Evolutionary conservation across 306 rosid species (phyloP), one percentile per base, ranked within the genome.

Genomic region (Cicer cuneatum): DNA sequence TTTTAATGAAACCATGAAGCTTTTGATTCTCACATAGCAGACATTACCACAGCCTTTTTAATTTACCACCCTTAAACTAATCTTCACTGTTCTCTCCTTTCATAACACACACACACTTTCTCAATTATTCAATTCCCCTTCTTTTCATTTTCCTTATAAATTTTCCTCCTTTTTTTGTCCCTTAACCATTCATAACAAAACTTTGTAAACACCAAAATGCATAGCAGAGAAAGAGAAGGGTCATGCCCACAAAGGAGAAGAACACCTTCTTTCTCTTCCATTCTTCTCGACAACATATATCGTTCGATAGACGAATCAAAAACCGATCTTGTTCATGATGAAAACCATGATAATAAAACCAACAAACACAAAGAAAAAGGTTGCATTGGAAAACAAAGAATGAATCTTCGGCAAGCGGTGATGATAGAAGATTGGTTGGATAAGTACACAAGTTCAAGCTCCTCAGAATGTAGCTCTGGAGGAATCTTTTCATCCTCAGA

Each of bases 211-310:
- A 2, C 54, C 2, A 33, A 38, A 58, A 86, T 87, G 88, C n/a
- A 69, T 40, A 61, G 1, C 71, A 71, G 60, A 47, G 60, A 74
- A 71, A 68, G 58, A 71, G n/a, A n/a, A n/a, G n/a, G n/a, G n/a
- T 16, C 71, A 7, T 73, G 37, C 80, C 86, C 87, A 14, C 91
- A 87, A 18, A 87, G 97, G 16, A 87, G 85, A 77, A 89, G 92
- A 75, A 84, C 85, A n/a, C 90, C 88, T 0, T 91, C 97, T 70
- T 91, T 91, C 83, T 91, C 97, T 7, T 87, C 97, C 18, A 73
- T 70, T 9, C 90, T 89, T 12, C 84, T 89, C 0, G 93, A 89
- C 49, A 46, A 88, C 45, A 86, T 91, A 52, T 89, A 81, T 76
- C 85, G 78, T 64, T 91, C 97, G 0, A 87, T 83, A 5, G 94